Percentiles rank a stretch among this genome's conserved stretches.
Conservation (phyloP, 1,139 yeast species). For the Lizanozyma gosingica region DNA sequence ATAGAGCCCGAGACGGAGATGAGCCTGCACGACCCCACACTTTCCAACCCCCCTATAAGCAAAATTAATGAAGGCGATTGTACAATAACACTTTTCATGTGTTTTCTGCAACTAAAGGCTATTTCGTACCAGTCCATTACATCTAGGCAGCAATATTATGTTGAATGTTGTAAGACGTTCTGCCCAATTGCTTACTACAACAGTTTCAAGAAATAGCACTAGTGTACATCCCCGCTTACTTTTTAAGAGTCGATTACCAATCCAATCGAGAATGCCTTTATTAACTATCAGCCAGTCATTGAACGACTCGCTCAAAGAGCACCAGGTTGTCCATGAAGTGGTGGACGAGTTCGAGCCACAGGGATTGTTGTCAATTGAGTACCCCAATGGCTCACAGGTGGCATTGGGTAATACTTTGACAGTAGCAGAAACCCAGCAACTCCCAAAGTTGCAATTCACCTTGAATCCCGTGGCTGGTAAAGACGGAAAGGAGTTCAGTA, state of each 20-base stretch:
- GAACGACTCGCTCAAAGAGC: conserved; percentile 51
- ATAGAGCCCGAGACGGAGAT: too few species aligned
- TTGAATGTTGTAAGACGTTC: background rate
- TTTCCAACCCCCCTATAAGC: too few species aligned
- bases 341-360: conserved; percentile 38
- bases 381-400: conserved; percentile 50
- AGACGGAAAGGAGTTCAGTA: conserved; percentile 30
- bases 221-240: too few species aligned
- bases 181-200: background rate
- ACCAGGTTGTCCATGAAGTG: conserved; percentile 57
- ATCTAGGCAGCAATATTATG: background rate
- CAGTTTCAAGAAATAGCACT: background rate
- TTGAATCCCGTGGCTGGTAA: conserved; percentile 40
- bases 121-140: too few species aligned
- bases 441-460: conserved; percentile 62
- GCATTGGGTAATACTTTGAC: conserved; percentile 71
- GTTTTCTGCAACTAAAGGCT: too few species aligned
- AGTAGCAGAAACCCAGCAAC: conserved; percentile 54
- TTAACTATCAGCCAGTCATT: conserved; percentile 59
- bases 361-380: conserved; percentile 39
- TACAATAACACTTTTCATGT: too few species aligned
- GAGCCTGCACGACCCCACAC: too few species aligned
- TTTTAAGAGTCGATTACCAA: too few species aligned
- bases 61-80: too few species aligned
- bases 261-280: conserved; percentile 28